A percentile compares a stretch with the other conserved stretches of the same genome.
Evolutionary conservation across 2,329 filamentous ascomycete genomes (phyloP).

Genomic region (Akanthomyces muscarius): DNA sequence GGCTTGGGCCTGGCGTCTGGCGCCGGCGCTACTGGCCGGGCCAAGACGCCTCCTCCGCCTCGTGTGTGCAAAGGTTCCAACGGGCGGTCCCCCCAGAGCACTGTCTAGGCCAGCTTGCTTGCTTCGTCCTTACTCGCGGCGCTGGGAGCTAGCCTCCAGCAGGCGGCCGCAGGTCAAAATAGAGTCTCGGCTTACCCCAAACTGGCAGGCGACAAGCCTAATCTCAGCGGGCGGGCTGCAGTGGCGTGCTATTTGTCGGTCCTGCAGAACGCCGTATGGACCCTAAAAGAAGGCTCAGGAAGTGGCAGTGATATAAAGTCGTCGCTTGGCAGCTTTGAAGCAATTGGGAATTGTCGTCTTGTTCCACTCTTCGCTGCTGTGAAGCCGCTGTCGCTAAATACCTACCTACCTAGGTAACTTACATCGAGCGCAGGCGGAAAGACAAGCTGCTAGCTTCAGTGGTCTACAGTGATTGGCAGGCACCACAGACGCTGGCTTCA

Average conservation of each 20-base stretch:
- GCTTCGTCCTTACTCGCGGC: neutral
- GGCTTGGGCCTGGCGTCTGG: neutral
- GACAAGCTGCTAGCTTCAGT: neutral
- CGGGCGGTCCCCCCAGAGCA: neutral
- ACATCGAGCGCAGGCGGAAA: neutral
- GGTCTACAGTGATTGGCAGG: neutral
- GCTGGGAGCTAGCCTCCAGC: neutral
- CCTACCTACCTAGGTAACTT: too few relatives aligned
- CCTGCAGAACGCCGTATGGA: constrained; percentile 1
- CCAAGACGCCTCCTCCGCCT: constrained; percentile 1
- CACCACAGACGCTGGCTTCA: neutral
- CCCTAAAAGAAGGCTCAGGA: neutral
- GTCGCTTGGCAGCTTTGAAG: neutral
- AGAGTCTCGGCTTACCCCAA: constrained; percentile 7
- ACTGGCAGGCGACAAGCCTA: constrained; percentile 13
- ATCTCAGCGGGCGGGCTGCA: neutral
- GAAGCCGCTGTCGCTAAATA: neutral
- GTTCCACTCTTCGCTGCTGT: neutral
- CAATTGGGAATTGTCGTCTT: neutral
- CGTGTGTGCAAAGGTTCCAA: constrained; percentile 7
- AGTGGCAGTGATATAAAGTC: neutral
- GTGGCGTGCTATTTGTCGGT: constrained; percentile 13
- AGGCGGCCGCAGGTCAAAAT: neutral
- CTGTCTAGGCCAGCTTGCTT: too few relatives aligned
- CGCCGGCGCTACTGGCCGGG: constrained; percentile 2